phyloP scores from a whole-genome alignment of 139 green algal species.

The Pseudopediastrum boryanum region DNA sequence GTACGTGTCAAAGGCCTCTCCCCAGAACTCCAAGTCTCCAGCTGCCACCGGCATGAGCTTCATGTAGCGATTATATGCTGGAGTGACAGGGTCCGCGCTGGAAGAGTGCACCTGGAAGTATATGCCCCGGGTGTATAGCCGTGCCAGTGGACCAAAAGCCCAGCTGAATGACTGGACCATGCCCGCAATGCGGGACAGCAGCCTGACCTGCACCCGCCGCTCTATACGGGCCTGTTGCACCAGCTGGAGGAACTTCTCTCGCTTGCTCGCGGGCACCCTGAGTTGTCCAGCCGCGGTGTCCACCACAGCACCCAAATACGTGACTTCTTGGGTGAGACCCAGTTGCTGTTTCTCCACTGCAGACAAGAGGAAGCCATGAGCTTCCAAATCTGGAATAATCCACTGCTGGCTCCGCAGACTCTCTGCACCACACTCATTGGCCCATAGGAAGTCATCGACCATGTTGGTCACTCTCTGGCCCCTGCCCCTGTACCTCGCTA shows the following conservation, averaged over 20 bases:
- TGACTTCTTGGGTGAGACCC: background rate
- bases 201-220: background rate
- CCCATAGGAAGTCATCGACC: slow-evolving; percentile 15
- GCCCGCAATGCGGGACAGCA: background rate
- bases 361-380: slow-evolving; percentile 1
- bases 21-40: slow-evolving; percentile 12
- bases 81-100: background rate
- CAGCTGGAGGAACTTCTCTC: too few relatives aligned
- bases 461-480: background rate
- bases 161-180: background rate
- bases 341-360: slow-evolving; percentile 4
- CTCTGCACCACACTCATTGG: background rate
- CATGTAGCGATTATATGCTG: background rate
- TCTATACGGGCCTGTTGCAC: background rate
- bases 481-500: background rate
- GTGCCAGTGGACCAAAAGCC: slow-evolving; percentile 6
- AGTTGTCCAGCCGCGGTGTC: too few relatives aligned
- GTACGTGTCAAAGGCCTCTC: background rate
- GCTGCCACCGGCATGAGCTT: background rate
- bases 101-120: background rate
- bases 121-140: background rate
- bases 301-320: too few relatives aligned
- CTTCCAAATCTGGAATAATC: background rate
- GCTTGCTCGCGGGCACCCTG: too few relatives aligned
- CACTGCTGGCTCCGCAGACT: background rate